These are phyloP conservation scores for Salix udensis DNA, from an alignment of 345 rosid genomes.

Conservation along the genomic window DNA sequence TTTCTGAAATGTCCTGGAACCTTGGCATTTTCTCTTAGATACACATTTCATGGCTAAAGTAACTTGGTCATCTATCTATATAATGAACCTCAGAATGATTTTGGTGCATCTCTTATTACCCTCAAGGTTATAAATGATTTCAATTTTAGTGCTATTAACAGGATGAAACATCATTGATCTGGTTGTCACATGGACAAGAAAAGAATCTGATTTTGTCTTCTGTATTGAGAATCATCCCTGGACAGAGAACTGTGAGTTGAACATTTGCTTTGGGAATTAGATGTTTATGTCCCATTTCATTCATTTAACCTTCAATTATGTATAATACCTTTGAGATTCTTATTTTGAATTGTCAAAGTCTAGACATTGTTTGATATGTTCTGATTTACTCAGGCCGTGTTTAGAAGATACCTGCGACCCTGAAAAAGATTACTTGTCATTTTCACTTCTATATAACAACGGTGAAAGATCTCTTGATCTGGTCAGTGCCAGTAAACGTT, in stretches of 20 bases:
- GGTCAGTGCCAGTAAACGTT: slow-evolving; percentile 47
- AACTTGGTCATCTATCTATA: not conserved
- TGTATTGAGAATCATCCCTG: slow-evolving; percentile 66
- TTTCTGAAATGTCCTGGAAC: not conserved
- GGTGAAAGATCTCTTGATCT: slow-evolving; percentile 91
- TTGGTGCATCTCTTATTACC: not conserved
- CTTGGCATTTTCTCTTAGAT: not conserved
- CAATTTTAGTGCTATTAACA: slow-evolving; percentile 48
- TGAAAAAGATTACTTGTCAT: slow-evolving; percentile 89
- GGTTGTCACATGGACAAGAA: slow-evolving; percentile 82
- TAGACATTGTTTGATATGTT: slow-evolving; percentile 4
- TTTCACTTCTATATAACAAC: slow-evolving; percentile 85
- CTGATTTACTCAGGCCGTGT: slow-evolving; percentile 57
- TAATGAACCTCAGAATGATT: not conserved
- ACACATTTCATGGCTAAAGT: not conserved
- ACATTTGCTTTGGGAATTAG: slow-evolving; percentile 4
- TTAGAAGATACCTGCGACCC: slow-evolving; percentile 90
- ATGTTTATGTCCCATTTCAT: not conserved
- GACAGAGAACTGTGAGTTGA: slow-evolving; percentile 94
- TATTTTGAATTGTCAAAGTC: not conserved
- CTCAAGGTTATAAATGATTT: slow-evolving; percentile 33
- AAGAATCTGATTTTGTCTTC: slow-evolving; percentile 57
- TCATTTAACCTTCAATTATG: slow-evolving; percentile 12
- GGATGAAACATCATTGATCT: slow-evolving; percentile 84
- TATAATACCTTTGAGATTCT: not conserved